Percentiles rank a stretch among this genome's conserved stretches.
Evolutionary conservation across 768 basidiomycete genomes (phyloP).

Genomic region (Fomitopsis serialis): DNA sequence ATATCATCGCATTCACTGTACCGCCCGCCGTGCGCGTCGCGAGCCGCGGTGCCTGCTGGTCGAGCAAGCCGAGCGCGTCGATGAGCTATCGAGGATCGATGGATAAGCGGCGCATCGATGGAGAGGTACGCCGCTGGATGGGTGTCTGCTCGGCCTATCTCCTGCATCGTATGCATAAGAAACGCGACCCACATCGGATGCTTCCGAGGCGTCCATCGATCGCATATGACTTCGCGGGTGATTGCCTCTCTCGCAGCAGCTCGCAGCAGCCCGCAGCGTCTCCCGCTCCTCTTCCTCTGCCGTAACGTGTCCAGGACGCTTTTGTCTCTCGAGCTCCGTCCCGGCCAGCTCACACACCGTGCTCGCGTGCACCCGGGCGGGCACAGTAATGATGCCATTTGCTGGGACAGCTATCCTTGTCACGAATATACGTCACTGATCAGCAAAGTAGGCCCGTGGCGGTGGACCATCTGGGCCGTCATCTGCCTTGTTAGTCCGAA

Average conservation of each 20-base stretch:
- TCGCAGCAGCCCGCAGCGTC: too few species aligned
- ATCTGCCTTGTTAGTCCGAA: not conserved
- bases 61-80: not conserved
- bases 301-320: not conserved
- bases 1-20: conserved; percentile 5
- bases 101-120: conserved; percentile 6
- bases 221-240: not conserved
- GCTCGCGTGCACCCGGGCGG: not conserved
- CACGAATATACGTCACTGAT: not conserved
- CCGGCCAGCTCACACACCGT: not conserved
- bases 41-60: not conserved
- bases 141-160: conserved; percentile 1
- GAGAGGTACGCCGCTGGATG: not conserved
- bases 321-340: not conserved
- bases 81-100: conserved; percentile 2
- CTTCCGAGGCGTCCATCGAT: not conserved
- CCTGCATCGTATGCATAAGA: not conserved
- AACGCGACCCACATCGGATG: not conserved
- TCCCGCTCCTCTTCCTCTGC: not conserved
- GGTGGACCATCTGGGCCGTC: not conserved
- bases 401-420: not conserved
- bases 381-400: not conserved
- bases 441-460: not conserved
- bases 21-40: not conserved
- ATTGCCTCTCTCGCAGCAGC: not conserved